Percentiles rank a stretch among this genome's conserved stretches.
Evolutionary conservation across 257 asterid species (phyloP).

Genomic region (Sherardia arvensis): DNA sequence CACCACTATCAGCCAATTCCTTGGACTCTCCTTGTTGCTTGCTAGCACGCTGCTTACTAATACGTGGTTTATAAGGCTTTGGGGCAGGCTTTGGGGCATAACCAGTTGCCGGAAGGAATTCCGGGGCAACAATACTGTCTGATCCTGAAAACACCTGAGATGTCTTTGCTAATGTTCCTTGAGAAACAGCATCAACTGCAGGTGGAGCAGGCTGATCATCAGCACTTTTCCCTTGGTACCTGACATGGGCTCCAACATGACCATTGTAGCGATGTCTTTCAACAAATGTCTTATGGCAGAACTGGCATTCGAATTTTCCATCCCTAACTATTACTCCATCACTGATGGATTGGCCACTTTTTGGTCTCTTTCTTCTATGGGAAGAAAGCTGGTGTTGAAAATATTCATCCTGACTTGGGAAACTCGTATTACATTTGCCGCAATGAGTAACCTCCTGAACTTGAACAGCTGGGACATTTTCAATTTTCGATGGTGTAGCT

Average conservation of each 20-base stretch:
- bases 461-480: conserved; percentile 27
- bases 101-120: conserved; percentile 8
- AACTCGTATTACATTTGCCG: conserved; percentile 36
- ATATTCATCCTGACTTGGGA: conserved; percentile 33
- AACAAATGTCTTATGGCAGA: conserved; percentile 55
- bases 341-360: conserved; percentile 34
- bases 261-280: conserved; percentile 63
- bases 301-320: conserved; percentile 57
- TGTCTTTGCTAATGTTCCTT: conserved; percentile 19
- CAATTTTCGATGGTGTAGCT: conserved; percentile 13
- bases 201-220: conserved; percentile 29
- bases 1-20: conserved; percentile 14
- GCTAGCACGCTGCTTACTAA: conserved; percentile 15
- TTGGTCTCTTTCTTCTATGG: conserved; percentile 43
- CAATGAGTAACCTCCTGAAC: conserved; percentile 30
- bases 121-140: conserved; percentile 6
- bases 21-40: conserved; percentile 22
- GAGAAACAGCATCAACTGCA: conserved; percentile 15
- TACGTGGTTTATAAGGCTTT: conserved; percentile 9
- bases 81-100: conserved; percentile 11
- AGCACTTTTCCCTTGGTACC: conserved; percentile 36
- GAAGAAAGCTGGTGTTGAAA: conserved; percentile 41
- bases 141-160: conserved; percentile 10
- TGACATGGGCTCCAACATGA: conserved; percentile 64
- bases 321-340: conserved; percentile 61